Evolutionary conservation across 179 eudicot species (phyloP).

Genomic region (Beta macrorhiza): DNA sequence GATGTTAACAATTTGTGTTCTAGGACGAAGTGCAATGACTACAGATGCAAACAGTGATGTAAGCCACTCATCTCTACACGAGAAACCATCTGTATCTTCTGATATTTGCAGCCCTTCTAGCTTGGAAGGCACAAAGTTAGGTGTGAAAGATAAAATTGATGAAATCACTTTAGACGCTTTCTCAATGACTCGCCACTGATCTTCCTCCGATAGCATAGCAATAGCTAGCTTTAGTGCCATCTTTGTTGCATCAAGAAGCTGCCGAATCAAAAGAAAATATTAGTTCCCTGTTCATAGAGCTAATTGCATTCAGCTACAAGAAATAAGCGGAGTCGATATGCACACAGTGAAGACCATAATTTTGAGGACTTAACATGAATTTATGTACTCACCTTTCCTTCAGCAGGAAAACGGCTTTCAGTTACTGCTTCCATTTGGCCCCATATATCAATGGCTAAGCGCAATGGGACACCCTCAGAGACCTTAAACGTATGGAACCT

Average conservation of each 20-base stretch:
- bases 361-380: conserved; percentile 3
- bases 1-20: conserved; percentile 44
- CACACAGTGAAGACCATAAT: background rate
- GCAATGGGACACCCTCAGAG: conserved; percentile 46
- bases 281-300: conserved; percentile 18
- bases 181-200: conserved; percentile 54
- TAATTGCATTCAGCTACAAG: background rate
- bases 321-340: background rate
- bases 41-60: conserved; percentile 77
- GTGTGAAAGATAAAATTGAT: conserved; percentile 36
- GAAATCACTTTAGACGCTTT: conserved; percentile 55
- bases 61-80: conserved; percentile 59
- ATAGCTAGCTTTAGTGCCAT: conserved; percentile 67
- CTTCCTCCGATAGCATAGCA: conserved; percentile 56
- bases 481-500: conserved; percentile 55
- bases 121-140: conserved; percentile 27
- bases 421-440: conserved; percentile 43
- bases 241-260: conserved; percentile 68
- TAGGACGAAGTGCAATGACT: conserved; percentile 72
- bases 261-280: conserved; percentile 40
- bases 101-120: conserved; percentile 36
- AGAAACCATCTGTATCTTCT: conserved; percentile 31
- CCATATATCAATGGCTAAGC: conserved; percentile 57
- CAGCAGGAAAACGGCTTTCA: conserved; percentile 20
- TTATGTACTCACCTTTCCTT: conserved; percentile 39